These are phyloP conservation scores for Bullera alba DNA, from an alignment of 768 basidiomycete genomes.

Conservation along the genomic window DNA sequence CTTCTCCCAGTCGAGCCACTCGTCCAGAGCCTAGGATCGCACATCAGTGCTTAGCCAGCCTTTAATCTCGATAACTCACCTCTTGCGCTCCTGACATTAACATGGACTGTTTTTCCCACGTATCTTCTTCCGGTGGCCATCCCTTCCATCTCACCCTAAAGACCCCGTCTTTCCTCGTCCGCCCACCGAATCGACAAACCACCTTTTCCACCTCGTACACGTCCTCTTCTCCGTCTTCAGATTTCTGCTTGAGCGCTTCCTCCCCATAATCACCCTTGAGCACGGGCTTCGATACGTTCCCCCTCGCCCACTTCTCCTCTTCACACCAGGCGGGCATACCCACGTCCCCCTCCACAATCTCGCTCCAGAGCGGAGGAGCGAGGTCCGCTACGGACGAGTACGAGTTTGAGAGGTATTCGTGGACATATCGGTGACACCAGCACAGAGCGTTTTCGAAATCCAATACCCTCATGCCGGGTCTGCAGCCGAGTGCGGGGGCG, in stretches of 20 bases:
- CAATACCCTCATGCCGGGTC: conserved; percentile 25
- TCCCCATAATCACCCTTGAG: conserved; percentile 9
- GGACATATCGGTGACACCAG: conserved; percentile 49
- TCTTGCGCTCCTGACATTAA: conserved; percentile 17
- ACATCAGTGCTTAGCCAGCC: not conserved
- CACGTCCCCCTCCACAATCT: not conserved
- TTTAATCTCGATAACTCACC: no score
- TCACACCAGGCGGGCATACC: conserved; percentile 21
- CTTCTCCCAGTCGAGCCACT: conserved; percentile 27
- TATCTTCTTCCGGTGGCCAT: conserved; percentile 29
- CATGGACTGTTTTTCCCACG: conserved; percentile 17
- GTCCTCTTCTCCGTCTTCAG: conserved; percentile 7
- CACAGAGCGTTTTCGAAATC: conserved; percentile 29
- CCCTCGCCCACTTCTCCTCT: conserved; percentile 7
- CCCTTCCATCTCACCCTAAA: conserved; percentile 33
- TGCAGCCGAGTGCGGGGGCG: conserved; percentile 13
- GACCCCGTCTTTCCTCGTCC: conserved; percentile 12
- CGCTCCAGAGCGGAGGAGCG: conserved; percentile 46
- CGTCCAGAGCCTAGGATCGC: conserved; percentile 11
- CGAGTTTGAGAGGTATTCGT: conserved; percentile 79
- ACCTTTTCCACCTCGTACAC: conserved; percentile 28
- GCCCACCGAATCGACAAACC: conserved; percentile 9
- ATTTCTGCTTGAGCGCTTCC: not conserved
- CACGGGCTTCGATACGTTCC: not conserved
- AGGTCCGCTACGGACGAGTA: conserved; percentile 86